Base-by-base conservation (phyloP, 1,284 basidiomycete species). In the Veloporphyrellus conicus region DNA sequence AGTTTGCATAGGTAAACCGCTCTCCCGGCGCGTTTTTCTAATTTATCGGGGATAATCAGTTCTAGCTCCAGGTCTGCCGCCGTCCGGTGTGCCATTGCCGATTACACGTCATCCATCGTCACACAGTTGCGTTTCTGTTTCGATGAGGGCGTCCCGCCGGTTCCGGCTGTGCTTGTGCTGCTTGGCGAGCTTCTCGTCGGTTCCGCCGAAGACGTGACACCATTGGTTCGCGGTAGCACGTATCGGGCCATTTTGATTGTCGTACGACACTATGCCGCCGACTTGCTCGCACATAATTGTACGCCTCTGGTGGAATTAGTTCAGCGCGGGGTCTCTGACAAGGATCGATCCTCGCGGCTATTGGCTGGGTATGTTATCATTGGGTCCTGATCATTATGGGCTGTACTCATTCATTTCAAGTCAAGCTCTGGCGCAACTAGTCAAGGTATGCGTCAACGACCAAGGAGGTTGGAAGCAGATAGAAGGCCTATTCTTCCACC, bases 331-430 rank as follows among this genome's bases (percentile, higher is more conserved):
- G 58, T 87, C 53, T 67, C 61, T 15, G 75, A 85, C 54, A 61
- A 60, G 33, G 75, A 84, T 51, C 73, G 87, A 47, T 72, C 71
- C 35, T 77, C 82, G 14, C 75, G 87, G 28, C 62, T 90, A 16
- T 71, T 72, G 53, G 82, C 86, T 43, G 87, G 87, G 87, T 88
- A 60, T 53, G 76, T 67, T 43, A 4, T 41, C 16, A 7, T 50
- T 43, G 41, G 18, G 43, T 12, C 5, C 2, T n/a, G 19, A 15
- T n/a, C 32, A 33, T 41, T 25, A 25, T 12, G 20, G 18, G 38
- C 19, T 32, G 23, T 51, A 18, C 49, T 64, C 40, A 62, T 35
- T 18, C 19, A 43, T 48, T 47, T 43, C 18, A 44, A 82, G 81
- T 8, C 72, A 71, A 53, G 71, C 76, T 4, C 57, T 86, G 11